Conservation (phyloP, 345 rosid species). For the Citrus unshiu region DNA sequence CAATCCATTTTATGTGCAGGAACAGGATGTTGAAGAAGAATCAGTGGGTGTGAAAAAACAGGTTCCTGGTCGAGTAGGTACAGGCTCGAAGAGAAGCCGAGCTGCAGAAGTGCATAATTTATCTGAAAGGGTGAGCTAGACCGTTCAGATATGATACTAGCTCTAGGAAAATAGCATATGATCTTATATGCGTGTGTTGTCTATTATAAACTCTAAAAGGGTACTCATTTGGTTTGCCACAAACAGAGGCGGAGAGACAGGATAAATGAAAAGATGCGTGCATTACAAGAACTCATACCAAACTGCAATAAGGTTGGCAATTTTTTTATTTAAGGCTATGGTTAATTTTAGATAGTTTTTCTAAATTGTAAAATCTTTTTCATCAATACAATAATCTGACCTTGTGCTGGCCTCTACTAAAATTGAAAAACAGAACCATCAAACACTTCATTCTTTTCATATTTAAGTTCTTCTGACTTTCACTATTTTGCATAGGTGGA, state of each 20-base stretch:
- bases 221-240: constrained; percentile 16
- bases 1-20: constrained; percentile 38
- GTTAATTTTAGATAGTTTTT: neutral
- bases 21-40: constrained; percentile 82
- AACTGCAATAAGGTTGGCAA: constrained; percentile 76
- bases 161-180: neutral
- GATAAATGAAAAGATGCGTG: constrained; percentile 94
- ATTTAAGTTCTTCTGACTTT: constrained; percentile 15
- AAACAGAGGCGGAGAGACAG: constrained; percentile 86
- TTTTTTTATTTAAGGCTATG: neutral
- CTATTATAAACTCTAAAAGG: constrained; percentile 9
- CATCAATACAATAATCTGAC: neutral
- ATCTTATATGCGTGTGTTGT: constrained; percentile 3
- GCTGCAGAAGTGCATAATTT: constrained; percentile 95
- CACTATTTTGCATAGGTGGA: constrained; percentile 52
- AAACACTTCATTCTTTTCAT: constrained; percentile 4
- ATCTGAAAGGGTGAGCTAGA: constrained; percentile 85
- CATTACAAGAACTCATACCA: constrained; percentile 90
- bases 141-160: neutral
- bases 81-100: constrained; percentile 74
- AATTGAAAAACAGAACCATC: neutral
- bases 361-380: neutral
- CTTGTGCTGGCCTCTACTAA: neutral
- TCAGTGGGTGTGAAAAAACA: constrained; percentile 41
- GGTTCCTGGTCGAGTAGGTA: constrained; percentile 38